Evolutionary conservation across 306 rosid genomes (phyloP).

Genomic region (Arachis hypogaea): DNA sequence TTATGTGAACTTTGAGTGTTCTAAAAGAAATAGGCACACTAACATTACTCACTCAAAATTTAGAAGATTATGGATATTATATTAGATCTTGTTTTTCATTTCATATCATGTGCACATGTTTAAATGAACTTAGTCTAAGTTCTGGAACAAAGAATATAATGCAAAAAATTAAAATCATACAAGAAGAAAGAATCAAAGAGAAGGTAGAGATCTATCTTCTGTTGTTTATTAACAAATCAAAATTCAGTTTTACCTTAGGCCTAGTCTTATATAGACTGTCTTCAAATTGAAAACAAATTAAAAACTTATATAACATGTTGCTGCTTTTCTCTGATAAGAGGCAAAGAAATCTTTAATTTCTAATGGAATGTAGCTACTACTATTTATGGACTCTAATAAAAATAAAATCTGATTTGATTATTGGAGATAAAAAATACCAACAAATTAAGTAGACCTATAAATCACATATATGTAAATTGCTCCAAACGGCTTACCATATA

Average conservation of each 20-base stretch:
- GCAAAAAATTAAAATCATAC: no score
- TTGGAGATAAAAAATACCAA: neutral
- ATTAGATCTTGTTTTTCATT: no score
- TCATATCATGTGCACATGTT: no score
- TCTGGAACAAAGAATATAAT: no score
- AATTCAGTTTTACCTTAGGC: neutral
- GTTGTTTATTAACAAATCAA: neutral
- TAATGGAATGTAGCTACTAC: neutral
- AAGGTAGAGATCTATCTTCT: neutral
- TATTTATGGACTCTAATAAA: neutral
- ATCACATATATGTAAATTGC: neutral
- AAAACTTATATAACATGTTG: neutral
- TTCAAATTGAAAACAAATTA: neutral
- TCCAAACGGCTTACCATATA: neutral
- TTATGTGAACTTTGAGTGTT: no score
- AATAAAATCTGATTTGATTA: neutral
- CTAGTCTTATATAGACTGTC: slow-evolving; percentile 10
- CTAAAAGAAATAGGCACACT: no score
- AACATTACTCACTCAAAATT: no score
- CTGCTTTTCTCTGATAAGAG: neutral
- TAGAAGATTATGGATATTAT: no score
- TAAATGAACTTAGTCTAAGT: neutral
- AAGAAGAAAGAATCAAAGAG: no score
- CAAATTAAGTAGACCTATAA: neutral
- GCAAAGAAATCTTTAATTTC: slow-evolving; percentile 6